Base-by-base conservation (phyloP, 495 filamentous ascomycete genomes). In the Neurospora discreta region DNA sequence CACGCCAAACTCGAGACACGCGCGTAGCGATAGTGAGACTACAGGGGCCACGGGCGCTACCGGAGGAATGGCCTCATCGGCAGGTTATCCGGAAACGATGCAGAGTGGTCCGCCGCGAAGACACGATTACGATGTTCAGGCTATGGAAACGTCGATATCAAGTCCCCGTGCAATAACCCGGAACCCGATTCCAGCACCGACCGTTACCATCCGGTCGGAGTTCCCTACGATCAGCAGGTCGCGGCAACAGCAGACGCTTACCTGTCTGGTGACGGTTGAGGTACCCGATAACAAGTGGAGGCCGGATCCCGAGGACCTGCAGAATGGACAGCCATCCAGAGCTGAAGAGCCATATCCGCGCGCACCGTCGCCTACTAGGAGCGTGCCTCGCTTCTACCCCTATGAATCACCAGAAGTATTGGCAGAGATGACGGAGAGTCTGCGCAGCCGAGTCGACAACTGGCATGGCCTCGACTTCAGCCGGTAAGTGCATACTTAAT, bases 391-490 rank as follows among this genome's bases (percentile, higher is more conserved):
- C 23, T 88, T 88, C 74, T 86, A 86, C 70, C 86, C 86, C 10
- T 88, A 88, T 39, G 86, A 88, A 74, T 87, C 81, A 67, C 85
- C 81, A 15, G 93, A 96, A 75, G 89, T 88, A 15, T 78, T 99
- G 72, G 89, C 93, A 40, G 90, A 93, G 71, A 90, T 97, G 76
- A 96, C 94, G 3, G 94, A 98, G 77, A 92, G 90, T 74, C 81
- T 99, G 71, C 89, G 92, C 68, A 87, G 85, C 58, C 89, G 93
- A 42, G 95, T 98, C 23, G 95, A 99, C 73, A 98, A 99, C 75
- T 99, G 95, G 95, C 95, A 99, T 79, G 96, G 95, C 0, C 84
- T 98, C n/a, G 96, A 99, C 77, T 98, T 98, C 78, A 86, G 88
- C 77, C 88, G 94, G 91, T 94, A 86, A 71, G 84, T 73, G 36